Conservation (phyloP, 768 basidiomycete species). For the Termitomyces sp. region DNA sequence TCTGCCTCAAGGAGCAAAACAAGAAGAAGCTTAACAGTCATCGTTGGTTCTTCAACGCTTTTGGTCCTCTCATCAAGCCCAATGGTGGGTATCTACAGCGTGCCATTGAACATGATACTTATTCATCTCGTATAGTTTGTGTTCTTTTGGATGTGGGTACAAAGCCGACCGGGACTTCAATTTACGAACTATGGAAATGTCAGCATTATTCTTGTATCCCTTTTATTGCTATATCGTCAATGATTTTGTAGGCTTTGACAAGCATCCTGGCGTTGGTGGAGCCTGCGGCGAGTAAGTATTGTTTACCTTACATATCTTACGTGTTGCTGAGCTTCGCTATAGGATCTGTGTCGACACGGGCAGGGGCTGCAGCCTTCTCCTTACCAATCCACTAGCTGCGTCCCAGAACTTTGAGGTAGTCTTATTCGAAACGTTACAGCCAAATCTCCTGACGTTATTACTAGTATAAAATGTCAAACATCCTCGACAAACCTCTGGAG, state of each 20-base stretch:
- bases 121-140: constrained; percentile 48
- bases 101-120: background rate
- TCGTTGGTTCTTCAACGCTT: constrained; percentile 97
- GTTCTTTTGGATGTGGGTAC: constrained; percentile 93
- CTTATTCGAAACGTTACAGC: background rate
- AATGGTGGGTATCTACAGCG: constrained; percentile 47
- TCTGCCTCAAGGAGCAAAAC: constrained; percentile 93
- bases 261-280: constrained; percentile 81
- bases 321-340: background rate
- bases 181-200: constrained; percentile 97
- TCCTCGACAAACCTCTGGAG: constrained; percentile 94
- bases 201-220: constrained; percentile 10
- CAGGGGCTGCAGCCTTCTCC: constrained; percentile 61
- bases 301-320: background rate
- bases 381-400: constrained; percentile 76
- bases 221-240: background rate
- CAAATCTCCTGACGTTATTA: background rate
- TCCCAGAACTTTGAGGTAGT: constrained; percentile 91
- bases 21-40: constrained; percentile 97
- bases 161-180: constrained; percentile 89
- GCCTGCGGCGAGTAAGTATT: constrained; percentile 86
- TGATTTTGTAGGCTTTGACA: constrained; percentile 59
- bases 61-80: constrained; percentile 81
- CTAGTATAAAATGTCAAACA: constrained; percentile 93
- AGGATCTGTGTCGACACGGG: constrained; percentile 84